Base-by-base conservation (phyloP, 352 stramenopile species). In the Phytophthora syringae region DNA sequence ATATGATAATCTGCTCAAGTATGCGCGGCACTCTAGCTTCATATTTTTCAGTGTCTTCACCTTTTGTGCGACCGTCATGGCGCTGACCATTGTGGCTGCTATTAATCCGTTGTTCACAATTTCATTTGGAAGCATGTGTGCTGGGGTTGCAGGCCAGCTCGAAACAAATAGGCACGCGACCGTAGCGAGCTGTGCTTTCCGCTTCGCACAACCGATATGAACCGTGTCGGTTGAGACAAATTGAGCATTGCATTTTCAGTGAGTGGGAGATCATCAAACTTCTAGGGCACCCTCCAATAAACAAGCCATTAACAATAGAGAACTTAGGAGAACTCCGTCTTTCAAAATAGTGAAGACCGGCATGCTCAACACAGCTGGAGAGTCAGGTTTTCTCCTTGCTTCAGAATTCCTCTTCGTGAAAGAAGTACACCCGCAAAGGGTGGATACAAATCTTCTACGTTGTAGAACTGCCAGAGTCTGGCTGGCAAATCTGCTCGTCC, bases 101-200 rank as follows among this genome's bases (percentile, higher is more conserved):
- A 36, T 51, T 27, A 5, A 15, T 22, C 0, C 56, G 25, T 15
- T 36, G 0, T 5, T 6, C 1, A 64, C 15, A 20, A 56, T 20
- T 16, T 57, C 36, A n/a, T 27, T 5, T 2, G 47, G 45, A 4
- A 64, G 45, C 9, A 64, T 22, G 9, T 54, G 2, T 5, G 55
- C 36, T 7, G 55, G 45, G 7, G 55, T 13, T 10, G 45, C 30
- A 18, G 57, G 13, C 48, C 48, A 2, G 48, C 37, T 22, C 57
- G 18, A 42, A 58, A 52, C 36, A 48, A 65, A 24, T 63, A 65
- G 2, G 57, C 57, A 12, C 51, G 48, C 0, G 57, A 65, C 2
- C 57, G 48, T 21, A 59, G 27, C 2, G 28, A 58, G 1, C 34
- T 2, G 18, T 53, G 47, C 11, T 42, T 52, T 7, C 57, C 28